These are phyloP conservation scores for Hibiscus mutabilis DNA, from an alignment of 345 rosid genomes.

Conservation along the genomic window DNA sequence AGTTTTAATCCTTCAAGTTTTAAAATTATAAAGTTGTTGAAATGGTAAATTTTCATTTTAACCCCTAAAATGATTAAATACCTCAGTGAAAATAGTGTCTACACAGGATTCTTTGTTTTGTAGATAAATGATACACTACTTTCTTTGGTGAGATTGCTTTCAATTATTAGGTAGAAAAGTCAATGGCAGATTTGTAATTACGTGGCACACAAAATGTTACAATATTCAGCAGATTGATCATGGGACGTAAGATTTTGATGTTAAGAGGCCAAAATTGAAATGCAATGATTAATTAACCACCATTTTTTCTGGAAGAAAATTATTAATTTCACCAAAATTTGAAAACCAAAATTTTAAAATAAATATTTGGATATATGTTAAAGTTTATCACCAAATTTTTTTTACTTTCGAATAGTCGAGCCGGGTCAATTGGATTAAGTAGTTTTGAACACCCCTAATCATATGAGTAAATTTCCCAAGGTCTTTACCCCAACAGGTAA, in stretches of 20 bases:
- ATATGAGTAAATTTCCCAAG: too few relatives aligned
- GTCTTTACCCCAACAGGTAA: background rate
- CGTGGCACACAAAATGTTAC: background rate
- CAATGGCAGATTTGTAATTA: background rate
- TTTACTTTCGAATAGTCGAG: too few relatives aligned
- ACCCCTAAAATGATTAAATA: too few relatives aligned
- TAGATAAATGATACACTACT: background rate
- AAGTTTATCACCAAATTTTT: too few relatives aligned
- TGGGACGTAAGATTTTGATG: background rate
- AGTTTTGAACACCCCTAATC: too few relatives aligned
- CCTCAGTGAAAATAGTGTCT: background rate
- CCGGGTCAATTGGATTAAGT: too few relatives aligned
- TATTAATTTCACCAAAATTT: too few relatives aligned
- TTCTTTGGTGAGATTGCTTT: background rate
- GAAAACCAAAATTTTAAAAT: too few relatives aligned
- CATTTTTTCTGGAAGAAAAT: background rate
- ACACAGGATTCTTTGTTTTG: background rate
- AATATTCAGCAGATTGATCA: background rate
- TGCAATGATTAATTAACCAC: background rate
- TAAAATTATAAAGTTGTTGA: too few relatives aligned
- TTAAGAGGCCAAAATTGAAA: background rate
- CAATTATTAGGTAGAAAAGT: background rate
- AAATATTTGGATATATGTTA: too few relatives aligned
- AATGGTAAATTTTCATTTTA: too few relatives aligned
- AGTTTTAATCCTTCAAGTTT: too few relatives aligned